These are phyloP conservation scores for Arabidopsis lyrata DNA, from an alignment of 441 rosid genomes.

Conservation along the genomic window DNA sequence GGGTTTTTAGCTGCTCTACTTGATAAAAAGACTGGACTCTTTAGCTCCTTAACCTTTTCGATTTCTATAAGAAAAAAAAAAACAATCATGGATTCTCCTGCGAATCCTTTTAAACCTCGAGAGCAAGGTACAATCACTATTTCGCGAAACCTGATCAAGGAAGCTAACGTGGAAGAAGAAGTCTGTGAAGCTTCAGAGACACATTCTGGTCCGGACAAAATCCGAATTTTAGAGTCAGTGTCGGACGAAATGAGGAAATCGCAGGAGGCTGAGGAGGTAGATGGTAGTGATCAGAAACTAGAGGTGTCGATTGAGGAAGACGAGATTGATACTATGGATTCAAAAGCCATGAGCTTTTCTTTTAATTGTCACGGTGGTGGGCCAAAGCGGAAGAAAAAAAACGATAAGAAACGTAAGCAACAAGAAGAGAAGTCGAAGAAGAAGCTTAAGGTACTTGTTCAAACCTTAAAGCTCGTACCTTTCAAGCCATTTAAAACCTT, in stretches of 20 bases:
- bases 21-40: background rate
- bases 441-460: constrained; percentile 56
- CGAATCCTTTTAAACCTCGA: constrained; percentile 24
- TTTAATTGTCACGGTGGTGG: constrained; percentile 52
- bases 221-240: constrained; percentile 23
- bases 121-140: constrained; percentile 1
- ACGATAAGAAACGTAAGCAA: constrained; percentile 43
- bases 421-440: constrained; percentile 47
- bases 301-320: constrained; percentile 37
- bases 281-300: constrained; percentile 26
- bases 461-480: constrained; percentile 59
- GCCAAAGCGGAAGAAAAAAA: constrained; percentile 49
- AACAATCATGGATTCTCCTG: constrained; percentile 37
- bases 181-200: background rate
- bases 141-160: no score
- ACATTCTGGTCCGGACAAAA: background rate
- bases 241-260: constrained; percentile 31
- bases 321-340: constrained; percentile 32
- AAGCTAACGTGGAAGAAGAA: background rate
- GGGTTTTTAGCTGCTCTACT: background rate
- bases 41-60: background rate
- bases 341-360: constrained; percentile 23
- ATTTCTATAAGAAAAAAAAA: background rate
- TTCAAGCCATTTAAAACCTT: constrained; percentile 62
- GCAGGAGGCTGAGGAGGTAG: constrained; percentile 34